phyloP scores from a whole-genome alignment of 2,329 filamentous ascomycete species.

The Aureobasidium melanogenum region DNA sequence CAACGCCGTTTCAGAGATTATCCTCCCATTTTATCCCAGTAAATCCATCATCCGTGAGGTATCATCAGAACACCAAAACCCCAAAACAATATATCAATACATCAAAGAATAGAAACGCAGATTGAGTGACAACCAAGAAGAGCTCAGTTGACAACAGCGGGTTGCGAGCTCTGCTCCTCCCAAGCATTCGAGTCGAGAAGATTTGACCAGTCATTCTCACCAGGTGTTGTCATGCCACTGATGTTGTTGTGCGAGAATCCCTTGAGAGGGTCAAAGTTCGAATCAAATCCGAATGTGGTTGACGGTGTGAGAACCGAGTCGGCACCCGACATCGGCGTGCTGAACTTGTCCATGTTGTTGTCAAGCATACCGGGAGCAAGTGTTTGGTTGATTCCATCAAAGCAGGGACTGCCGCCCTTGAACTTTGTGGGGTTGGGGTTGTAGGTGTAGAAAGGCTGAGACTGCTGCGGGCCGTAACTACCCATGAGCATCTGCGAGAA shows the following conservation, averaged over 20 bases:
- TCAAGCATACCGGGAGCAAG: conserved; percentile 32
- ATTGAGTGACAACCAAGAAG: not conserved
- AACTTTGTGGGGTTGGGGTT: conserved; percentile 30
- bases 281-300: conserved; percentile 16
- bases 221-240: conserved; percentile 19
- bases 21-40: conserved; percentile 1
- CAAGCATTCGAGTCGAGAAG: conserved; percentile 20
- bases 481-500: conserved; percentile 39
- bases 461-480: conserved; percentile 30
- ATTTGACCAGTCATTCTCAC: conserved; percentile 20
- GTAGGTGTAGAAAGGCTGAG: conserved; percentile 37
- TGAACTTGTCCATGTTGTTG: conserved; percentile 16
- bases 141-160: not conserved
- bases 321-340: conserved; percentile 18
- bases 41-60: not conserved
- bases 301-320: conserved; percentile 19
- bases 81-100: not conserved
- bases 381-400: conserved; percentile 31
- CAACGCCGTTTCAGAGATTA: not conserved
- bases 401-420: conserved; percentile 20
- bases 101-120: not conserved
- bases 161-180: conserved; percentile 15
- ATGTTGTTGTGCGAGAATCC: conserved; percentile 16
- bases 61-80: not conserved
- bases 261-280: conserved; percentile 18